Evolutionary conservation across 495 filamentous ascomycete species (phyloP).

Genomic region (Copromyces sp.): DNA sequence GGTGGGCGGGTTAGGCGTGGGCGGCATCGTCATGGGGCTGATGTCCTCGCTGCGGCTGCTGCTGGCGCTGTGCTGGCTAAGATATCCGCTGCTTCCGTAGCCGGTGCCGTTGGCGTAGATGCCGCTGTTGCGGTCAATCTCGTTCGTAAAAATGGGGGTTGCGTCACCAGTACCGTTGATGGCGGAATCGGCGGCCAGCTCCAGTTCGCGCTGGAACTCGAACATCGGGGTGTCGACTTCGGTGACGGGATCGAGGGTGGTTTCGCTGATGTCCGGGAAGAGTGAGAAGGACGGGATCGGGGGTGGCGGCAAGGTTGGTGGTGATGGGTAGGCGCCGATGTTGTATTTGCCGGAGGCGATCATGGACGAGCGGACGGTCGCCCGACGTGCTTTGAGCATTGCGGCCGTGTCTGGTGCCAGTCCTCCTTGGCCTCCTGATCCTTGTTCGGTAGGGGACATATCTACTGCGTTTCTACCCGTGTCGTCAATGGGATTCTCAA

Average conservation of each 20-base stretch:
- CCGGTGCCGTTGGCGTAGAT: background rate
- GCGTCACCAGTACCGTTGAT: background rate
- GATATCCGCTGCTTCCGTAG: background rate
- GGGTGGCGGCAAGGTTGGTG: background rate
- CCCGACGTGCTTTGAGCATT: background rate
- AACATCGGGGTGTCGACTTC: conserved; percentile 16
- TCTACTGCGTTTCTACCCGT: background rate
- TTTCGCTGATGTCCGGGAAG: conserved; percentile 13
- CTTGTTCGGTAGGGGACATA: conserved; percentile 1
- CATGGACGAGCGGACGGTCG: conserved; percentile 16
- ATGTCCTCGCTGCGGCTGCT: background rate
- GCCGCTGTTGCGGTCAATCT: background rate
- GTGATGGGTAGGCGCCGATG: conserved; percentile 4
- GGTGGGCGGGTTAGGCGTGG: background rate
- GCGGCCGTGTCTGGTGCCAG: background rate
- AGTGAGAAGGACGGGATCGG: conserved; percentile 20
- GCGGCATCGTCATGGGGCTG: background rate
- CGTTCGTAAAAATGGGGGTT: background rate
- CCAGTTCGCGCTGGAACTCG: conserved; percentile 11
- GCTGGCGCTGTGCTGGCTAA: background rate
- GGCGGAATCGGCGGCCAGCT: conserved; percentile 8
- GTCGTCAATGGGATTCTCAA: background rate
- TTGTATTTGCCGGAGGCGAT: conserved; percentile 1
- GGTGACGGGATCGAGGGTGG: conserved; percentile 18
- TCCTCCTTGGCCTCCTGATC: background rate